Evolutionary conservation across 768 basidiomycete genomes (phyloP).

Genomic region (Suillus clintonianus): DNA sequence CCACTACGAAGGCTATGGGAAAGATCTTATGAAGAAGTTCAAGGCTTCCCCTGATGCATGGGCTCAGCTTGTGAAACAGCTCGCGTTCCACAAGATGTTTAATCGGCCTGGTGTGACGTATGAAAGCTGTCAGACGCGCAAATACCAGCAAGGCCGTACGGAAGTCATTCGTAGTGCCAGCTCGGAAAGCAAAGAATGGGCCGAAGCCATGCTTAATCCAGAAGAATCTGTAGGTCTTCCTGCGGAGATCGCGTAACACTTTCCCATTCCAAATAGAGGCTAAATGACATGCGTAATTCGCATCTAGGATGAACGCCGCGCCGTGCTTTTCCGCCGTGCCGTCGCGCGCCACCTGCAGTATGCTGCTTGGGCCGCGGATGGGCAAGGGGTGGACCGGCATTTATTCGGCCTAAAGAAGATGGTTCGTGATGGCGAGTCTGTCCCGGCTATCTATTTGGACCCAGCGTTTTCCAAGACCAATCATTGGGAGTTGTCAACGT

Average conservation of each 20-base stretch:
- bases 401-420: conserved; percentile 91
- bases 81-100: conserved; percentile 89
- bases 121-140: conserved; percentile 93
- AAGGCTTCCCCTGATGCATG: conserved; percentile 91
- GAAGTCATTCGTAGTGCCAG: conserved; percentile 92
- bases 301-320: conserved; percentile 55
- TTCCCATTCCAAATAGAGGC: conserved; percentile 2
- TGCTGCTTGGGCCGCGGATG: conserved; percentile 89
- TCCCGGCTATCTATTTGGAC: conserved; percentile 79
- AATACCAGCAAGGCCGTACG: conserved; percentile 87
- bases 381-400: conserved; percentile 93
- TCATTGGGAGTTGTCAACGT: conserved; percentile 95
- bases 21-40: conserved; percentile 78
- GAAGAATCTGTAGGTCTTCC: conserved; percentile 43
- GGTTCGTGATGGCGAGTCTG: conserved; percentile 66
- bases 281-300: not conserved
- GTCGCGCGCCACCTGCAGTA: conserved; percentile 85
- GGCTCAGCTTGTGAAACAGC: conserved; percentile 94
- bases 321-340: conserved; percentile 72
- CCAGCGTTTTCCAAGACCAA: conserved; percentile 63
- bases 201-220: conserved; percentile 81
- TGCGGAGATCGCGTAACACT: conserved; percentile 1
- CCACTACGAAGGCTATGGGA: conserved; percentile 89
- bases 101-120: conserved; percentile 80
- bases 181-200: conserved; percentile 81